Evolutionary conservation across 176 grass and related monocot genomes (phyloP), one percentile per base, ranked within the genome.

Genomic region (Raddia distichophylla): DNA sequence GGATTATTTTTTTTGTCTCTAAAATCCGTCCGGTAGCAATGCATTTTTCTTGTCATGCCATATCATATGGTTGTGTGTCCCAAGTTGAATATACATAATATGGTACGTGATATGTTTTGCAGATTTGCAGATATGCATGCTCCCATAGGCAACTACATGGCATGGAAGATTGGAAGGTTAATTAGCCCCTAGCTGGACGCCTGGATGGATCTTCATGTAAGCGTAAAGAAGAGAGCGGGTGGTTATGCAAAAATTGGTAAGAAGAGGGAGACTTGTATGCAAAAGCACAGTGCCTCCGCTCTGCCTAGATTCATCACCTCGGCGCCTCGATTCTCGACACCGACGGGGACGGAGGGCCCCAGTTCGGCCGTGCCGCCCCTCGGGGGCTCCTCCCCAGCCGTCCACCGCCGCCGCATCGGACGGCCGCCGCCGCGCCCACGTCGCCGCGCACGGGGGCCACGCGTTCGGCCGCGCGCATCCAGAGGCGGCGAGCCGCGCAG

Each of bases 401-500:
- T 72, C 72, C 79, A 5, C 44, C 49, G 12, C 53, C 8, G 5
- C 40, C 67, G 14, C 46, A 90, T 90, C 80, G 57, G 57, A 72
- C 80, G 83, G 83, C 50, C 2, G 2, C 0, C 0, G 0, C 8
- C 0, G 17, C 35, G 18, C 33, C 87, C 47, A 87, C 90, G 94
- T 94, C 80, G 82, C 80, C 47, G 0, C 72, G 2, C 53, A 13
- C 71, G 74, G 0, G 0, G 42, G 78, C 91, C 94, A 87, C 69
- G 86, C 69, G 80, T 56, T 83, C 37, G 62, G 56, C 32, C 66
- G 64, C 42, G 18, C 85, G 75, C 73, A 92, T 86, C 94, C 83
- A 79, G 73, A 88, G 91, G 94, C 16, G n/a, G 73, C 86, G 80
- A 90, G 55, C 70, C 40, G 12, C 51, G 83, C 81, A 32, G 59